Percentiles rank a stretch among this genome's conserved stretches.
Evolutionary conservation across 164 flowering plant species (phyloP).

Genomic region (Akebia trifoliata): DNA sequence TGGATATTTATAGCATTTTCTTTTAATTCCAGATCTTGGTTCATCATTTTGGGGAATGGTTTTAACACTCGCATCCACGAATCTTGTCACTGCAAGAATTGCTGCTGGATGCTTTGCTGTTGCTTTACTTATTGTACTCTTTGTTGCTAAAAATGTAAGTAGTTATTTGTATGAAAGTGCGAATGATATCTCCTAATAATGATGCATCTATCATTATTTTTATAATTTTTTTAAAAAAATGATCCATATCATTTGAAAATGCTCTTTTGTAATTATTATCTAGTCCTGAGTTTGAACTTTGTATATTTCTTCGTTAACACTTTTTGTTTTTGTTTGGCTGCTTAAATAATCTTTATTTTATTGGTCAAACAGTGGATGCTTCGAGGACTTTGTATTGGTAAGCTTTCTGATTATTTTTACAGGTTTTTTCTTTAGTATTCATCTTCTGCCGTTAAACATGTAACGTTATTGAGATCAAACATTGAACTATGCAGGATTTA

Average conservation of each 20-base stretch:
- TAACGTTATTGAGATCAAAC: conserved; percentile 4
- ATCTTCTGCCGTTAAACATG: background rate
- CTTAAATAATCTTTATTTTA: background rate
- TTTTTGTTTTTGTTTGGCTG: background rate
- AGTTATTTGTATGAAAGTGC: background rate
- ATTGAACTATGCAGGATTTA: conserved; percentile 58
- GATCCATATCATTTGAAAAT: too few species aligned
- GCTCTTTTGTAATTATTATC: too few species aligned
- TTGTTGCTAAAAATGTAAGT: conserved; percentile 89
- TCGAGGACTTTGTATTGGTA: conserved; percentile 92
- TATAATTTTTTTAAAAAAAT: too few species aligned
- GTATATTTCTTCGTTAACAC: background rate
- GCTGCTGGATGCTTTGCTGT: conserved; percentile 83
- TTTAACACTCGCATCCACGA: conserved; percentile 91
- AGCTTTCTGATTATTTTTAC: conserved; percentile 16
- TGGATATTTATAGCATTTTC: background rate
- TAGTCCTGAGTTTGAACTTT: background rate
- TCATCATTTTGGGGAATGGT: conserved; percentile 98
- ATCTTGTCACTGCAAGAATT: conserved; percentile 77
- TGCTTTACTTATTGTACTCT: conserved; percentile 79
- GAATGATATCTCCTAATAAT: too few species aligned
- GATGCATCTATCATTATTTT: too few species aligned
- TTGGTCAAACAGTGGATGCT: conserved; percentile 74
- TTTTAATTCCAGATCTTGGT: conserved; percentile 74
- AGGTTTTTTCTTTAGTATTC: background rate